These are phyloP conservation scores for Lentinula novae-zelandiae DNA, from an alignment of 1,284 basidiomycete genomes.

Conservation along the genomic window DNA sequence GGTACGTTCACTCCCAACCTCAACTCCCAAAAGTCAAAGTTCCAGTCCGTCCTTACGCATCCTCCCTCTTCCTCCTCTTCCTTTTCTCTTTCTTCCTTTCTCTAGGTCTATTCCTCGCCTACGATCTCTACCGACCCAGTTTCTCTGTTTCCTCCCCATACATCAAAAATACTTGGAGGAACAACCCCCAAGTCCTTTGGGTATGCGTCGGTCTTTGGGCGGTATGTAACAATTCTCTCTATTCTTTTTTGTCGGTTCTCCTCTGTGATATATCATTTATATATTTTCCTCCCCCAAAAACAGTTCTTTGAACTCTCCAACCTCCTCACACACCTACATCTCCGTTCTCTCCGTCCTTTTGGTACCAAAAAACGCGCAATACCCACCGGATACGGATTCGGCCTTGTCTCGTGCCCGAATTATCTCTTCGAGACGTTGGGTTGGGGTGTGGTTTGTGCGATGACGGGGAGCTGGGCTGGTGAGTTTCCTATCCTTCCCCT, in stretches of 20 bases:
- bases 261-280: background rate
- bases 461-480: constrained; percentile 84
- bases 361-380: constrained; percentile 81
- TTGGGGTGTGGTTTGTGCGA: constrained; percentile 71
- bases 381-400: constrained; percentile 86
- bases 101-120: constrained; percentile 68
- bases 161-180: constrained; percentile 66
- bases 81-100: background rate
- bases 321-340: constrained; percentile 77
- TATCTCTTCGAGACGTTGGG: constrained; percentile 90
- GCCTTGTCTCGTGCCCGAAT: constrained; percentile 86
- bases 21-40: no score
- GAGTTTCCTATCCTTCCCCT: constrained; percentile 13
- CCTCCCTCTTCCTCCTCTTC: no score
- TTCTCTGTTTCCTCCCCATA: constrained; percentile 58
- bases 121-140: constrained; percentile 75
- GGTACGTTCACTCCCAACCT: constrained; percentile 37
- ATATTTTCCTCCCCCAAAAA: background rate
- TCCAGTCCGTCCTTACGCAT: no score
- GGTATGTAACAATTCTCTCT: constrained; percentile 43
- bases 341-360: constrained; percentile 79
- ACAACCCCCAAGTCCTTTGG: constrained; percentile 67
- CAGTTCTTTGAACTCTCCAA: constrained; percentile 91
- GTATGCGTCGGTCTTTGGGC: constrained; percentile 69
- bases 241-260: background rate